These are phyloP conservation scores for Imleria badia DNA, from an alignment of 768 basidiomycete genomes.

Conservation along the genomic window DNA sequence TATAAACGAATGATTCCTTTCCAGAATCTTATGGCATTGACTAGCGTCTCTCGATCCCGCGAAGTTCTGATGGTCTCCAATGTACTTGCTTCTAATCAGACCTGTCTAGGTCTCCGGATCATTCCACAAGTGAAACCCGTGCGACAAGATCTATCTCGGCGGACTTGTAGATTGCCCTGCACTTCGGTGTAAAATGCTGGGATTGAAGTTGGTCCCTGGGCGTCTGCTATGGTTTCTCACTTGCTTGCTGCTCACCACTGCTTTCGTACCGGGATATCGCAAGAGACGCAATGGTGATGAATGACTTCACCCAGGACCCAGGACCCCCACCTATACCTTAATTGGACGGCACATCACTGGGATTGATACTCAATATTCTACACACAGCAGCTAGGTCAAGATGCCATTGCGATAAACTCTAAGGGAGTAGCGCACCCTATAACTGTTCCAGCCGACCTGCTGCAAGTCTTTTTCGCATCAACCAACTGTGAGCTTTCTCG, in stretches of 20 bases:
- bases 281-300: neutral
- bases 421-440: slow-evolving; percentile 8
- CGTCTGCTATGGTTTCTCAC: neutral
- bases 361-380: slow-evolving; percentile 6
- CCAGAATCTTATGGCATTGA: too few relatives aligned
- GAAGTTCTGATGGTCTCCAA: too few relatives aligned
- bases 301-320: too few relatives aligned
- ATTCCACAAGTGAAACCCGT: neutral
- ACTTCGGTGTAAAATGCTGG: neutral
- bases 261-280: neutral
- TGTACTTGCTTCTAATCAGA: too few relatives aligned
- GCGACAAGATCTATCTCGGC: neutral
- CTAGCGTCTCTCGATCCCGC: too few relatives aligned
- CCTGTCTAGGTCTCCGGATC: neutral
- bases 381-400: slow-evolving; percentile 8
- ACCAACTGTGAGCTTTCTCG: neutral
- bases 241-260: too few relatives aligned
- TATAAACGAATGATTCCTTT: too few relatives aligned
- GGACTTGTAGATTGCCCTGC: too few relatives aligned
- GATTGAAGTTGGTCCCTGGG: neutral
- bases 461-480: neutral
- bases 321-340: too few relatives aligned
- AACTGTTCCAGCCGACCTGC: slow-evolving; percentile 15
- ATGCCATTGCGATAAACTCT: slow-evolving; percentile 15
- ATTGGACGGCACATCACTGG: neutral